These are phyloP conservation scores for Ampelocalamus luodianensis DNA, from an alignment of 176 grass and related monocot species.

Conservation along the genomic window DNA sequence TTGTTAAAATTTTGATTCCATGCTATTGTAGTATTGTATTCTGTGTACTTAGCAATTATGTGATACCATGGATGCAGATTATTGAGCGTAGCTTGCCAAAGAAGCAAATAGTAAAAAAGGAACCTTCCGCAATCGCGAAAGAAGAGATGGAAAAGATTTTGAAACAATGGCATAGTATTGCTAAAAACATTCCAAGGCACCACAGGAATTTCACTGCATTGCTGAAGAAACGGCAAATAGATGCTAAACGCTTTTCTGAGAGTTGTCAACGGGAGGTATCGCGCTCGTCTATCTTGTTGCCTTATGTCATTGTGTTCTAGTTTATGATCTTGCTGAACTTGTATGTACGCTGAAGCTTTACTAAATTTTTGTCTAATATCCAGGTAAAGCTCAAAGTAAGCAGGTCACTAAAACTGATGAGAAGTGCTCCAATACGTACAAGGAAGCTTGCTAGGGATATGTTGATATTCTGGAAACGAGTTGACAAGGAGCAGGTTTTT, in stretches of 20 bases:
- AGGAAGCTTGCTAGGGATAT: conserved; percentile 96
- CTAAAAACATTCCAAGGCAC: conserved; percentile 81
- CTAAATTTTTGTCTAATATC: conserved; percentile 41
- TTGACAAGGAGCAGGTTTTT: conserved; percentile 98
- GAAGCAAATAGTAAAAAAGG: conserved; percentile 86
- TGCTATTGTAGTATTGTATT: conserved; percentile 36
- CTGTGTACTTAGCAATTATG: conserved; percentile 21
- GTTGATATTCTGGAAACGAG: conserved; percentile 98
- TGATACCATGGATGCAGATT: conserved; percentile 72
- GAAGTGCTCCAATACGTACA: conserved; percentile 82
- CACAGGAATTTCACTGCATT: conserved; percentile 78
- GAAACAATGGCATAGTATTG: conserved; percentile 76
- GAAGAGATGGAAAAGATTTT: conserved; percentile 72
- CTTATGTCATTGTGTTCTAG: conserved; percentile 34
- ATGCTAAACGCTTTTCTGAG: conserved; percentile 92
- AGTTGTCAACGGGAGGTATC: conserved; percentile 93
- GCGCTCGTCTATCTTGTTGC: background rate
- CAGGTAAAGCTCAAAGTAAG: conserved; percentile 97
- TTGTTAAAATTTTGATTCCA: conserved; percentile 30
- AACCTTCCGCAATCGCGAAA: conserved; percentile 77
- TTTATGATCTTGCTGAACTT: conserved; percentile 37
- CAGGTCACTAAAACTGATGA: conserved; percentile 95
- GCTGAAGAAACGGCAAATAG: conserved; percentile 76
- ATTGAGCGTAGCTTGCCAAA: conserved; percentile 98
- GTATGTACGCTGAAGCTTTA: conserved; percentile 37